Evolutionary conservation across 1,284 basidiomycete species (phyloP).

Genomic region (Irpex lacteus): DNA sequence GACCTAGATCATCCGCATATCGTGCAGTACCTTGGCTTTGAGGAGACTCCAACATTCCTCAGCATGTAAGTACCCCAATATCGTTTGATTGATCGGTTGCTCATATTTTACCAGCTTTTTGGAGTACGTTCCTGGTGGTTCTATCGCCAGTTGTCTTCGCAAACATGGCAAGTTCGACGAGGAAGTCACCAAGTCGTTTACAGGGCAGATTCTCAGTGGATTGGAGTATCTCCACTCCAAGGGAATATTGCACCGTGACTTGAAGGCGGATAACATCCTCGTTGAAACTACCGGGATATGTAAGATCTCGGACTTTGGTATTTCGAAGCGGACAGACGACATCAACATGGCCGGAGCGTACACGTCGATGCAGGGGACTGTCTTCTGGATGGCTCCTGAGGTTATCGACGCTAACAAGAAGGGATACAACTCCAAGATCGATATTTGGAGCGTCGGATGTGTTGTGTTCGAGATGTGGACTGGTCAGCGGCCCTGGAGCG

Average conservation of each 20-base stretch:
- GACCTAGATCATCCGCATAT: constrained; percentile 97
- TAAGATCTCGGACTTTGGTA: constrained; percentile 99
- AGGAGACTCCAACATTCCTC: constrained; percentile 86
- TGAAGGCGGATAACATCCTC: constrained; percentile 98
- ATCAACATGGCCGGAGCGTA: constrained; percentile 80
- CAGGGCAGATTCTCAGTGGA: constrained; percentile 88
- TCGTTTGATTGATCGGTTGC: constrained; percentile 7
- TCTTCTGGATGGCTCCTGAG: constrained; percentile 99
- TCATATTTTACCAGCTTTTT: constrained; percentile 67
- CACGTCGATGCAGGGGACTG: constrained; percentile 94
- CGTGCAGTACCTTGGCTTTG: constrained; percentile 97
- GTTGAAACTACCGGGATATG: constrained; percentile 92
- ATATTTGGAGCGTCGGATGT: constrained; percentile 98
- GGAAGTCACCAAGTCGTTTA: constrained; percentile 91
- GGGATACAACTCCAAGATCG: constrained; percentile 94
- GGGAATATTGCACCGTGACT: constrained; percentile 92
- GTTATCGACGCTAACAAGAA: constrained; percentile 83
- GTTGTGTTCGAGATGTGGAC: constrained; percentile 99
- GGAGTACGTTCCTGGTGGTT: constrained; percentile 98
- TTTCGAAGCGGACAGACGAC: constrained; percentile 87
- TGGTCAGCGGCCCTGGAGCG: constrained; percentile 90
- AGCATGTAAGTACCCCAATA: constrained; percentile 73
- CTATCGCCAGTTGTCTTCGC: constrained; percentile 88
- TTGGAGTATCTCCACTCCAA: constrained; percentile 91
- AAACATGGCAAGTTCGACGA: constrained; percentile 94